Evolutionary conservation across 257 asterid species (phyloP), one percentile per base, ranked within the genome.

Genomic region (Salvia rosmarinus): DNA sequence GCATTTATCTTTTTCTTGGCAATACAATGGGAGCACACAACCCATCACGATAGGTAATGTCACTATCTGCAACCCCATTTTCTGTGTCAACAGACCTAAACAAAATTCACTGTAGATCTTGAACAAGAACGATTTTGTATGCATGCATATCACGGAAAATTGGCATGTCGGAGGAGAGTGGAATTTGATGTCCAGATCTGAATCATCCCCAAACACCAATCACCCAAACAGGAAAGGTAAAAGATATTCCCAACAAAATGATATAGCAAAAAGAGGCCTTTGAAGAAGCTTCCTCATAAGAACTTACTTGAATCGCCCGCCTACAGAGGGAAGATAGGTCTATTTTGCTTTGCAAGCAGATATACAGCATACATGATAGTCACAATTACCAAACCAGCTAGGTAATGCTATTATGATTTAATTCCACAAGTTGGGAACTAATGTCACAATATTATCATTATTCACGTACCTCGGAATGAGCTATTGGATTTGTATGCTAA

Each of bases 1-100:
- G 71, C 71, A 58, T 71, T 55, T 52, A 28, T 70, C 78, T 72
- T 39, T 42, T 67, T 78, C 37, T 74, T 60, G 13, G 68, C 47
- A 34, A 43, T 16, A 57, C 14, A 62, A 39, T 52, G 17, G 28
- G 28, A 42, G 61, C 81, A 80, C 67, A 66, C 35, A 70, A 43
- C 9, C 44, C 37, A 20, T 56, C 54, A 77, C 54, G 9, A 32
- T 50, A 8, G 13, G 65, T 42, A 55, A 39, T 60, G 75, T 35
- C 55, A 17, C 56, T 49, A 25, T 59, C 75, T 51, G 43, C 58
- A 64, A 47, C 64, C 75, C 73, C 35, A 62, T 30, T 71, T 55
- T 34, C 30, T 21, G 59, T 14, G 52, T 55, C 71, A 64, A 46
- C 3, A 25, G 67, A 71, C 70, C 65, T 47, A 49, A 46, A n/a